phyloP scores from a whole-genome alignment of 257 asterid species.

The Misopates orontium region DNA sequence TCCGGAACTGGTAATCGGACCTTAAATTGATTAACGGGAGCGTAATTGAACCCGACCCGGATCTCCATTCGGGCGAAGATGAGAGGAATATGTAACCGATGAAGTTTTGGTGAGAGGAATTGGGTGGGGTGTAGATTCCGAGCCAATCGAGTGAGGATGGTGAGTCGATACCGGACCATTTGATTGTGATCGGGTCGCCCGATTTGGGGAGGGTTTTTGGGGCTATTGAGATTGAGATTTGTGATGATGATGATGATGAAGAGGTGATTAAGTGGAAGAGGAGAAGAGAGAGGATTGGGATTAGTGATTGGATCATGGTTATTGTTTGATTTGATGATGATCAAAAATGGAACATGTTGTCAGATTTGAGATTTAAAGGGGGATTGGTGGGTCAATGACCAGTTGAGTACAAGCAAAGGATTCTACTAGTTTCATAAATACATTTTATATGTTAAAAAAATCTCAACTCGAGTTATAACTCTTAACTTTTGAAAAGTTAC shows the following conservation, averaged over 20 bases:
- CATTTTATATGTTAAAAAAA: neutral
- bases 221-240: slow-evolving; percentile 46
- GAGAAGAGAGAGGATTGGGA: slow-evolving; percentile 26
- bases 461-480: too few relatives aligned
- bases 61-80: slow-evolving; percentile 58
- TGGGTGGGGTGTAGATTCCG: slow-evolving; percentile 78
- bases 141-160: slow-evolving; percentile 83
- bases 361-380: too few relatives aligned
- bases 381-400: neutral
- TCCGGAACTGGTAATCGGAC: slow-evolving; percentile 79
- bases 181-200: slow-evolving; percentile 61
- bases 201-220: slow-evolving; percentile 56
- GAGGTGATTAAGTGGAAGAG: slow-evolving; percentile 20
- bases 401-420: slow-evolving; percentile 1
- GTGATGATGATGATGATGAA: slow-evolving; percentile 41
- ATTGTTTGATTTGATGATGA: slow-evolving; percentile 4
- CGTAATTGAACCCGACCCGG: slow-evolving; percentile 81
- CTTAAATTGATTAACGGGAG: slow-evolving; percentile 69
- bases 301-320: slow-evolving; percentile 27
- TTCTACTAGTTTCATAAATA: neutral
- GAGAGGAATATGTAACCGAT: slow-evolving; percentile 81
- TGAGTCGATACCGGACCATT: slow-evolving; percentile 71
- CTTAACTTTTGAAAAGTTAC: too few relatives aligned
- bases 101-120: slow-evolving; percentile 55
- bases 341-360: neutral